phyloP scores from a whole-genome alignment of 139 green algal species.

The Dunaliella sp. region DNA sequence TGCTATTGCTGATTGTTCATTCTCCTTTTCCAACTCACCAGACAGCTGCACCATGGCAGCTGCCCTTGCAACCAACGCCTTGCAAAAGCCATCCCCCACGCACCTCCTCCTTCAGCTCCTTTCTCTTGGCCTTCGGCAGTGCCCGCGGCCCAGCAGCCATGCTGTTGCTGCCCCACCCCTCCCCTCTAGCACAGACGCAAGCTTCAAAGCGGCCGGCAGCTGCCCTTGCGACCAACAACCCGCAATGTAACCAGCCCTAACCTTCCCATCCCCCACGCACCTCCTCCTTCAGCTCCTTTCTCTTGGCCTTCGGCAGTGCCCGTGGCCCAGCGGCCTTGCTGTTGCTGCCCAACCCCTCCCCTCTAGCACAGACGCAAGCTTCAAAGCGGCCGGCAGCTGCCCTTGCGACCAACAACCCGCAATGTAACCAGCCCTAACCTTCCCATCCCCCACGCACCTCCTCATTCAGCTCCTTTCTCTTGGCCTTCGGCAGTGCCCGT shows the following conservation, averaged over 20 bases:
- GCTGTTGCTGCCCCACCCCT: background rate
- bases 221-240: no score
- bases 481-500: slow-evolving; percentile 40
- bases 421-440: background rate
- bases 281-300: slow-evolving; percentile 67
- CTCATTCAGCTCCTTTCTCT: slow-evolving; percentile 64
- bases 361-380: slow-evolving; percentile 51
- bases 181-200: slow-evolving; percentile 41
- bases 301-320: slow-evolving; percentile 42
- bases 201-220: no score
- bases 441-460: slow-evolving; percentile 47
- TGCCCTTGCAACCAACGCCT: no score
- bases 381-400: no score
- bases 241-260: no score
- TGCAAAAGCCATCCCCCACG: no score
- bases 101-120: slow-evolving; percentile 67
- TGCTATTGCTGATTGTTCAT: background rate
- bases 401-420: no score
- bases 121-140: slow-evolving; percentile 50
- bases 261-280: no score
- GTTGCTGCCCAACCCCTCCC: background rate
- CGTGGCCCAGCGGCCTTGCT: slow-evolving; percentile 53
- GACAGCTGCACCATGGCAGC: no score
- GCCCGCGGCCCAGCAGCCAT: slow-evolving; percentile 52
- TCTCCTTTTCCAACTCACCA: slow-evolving; percentile 13